Evolutionary conservation across 106 monocot genomes (phyloP), one percentile per base, ranked within the genome.

Genomic region (Dendrobium chrysotoxum): DNA sequence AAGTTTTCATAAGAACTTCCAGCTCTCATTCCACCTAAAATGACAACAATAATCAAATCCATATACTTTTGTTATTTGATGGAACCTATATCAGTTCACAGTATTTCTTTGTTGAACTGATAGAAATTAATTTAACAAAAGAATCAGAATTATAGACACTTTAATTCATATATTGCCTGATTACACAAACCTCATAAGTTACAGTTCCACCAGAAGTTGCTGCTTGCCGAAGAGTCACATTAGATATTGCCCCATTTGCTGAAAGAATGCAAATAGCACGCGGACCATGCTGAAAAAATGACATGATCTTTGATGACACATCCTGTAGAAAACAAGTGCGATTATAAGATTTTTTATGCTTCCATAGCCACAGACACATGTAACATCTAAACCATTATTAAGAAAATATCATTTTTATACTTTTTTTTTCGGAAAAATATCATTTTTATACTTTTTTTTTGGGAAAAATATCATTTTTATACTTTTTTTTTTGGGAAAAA

Each of bases 171-270:
- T 35, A 16, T 53, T 8, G 35, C 8, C 72, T 20, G 7, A 74
- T 21, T 74, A 21, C 20, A 45, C 84, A 74, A 75, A 94, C 94
- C 94, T 95, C 94, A 72, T 95, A 95, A 31, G 94, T 95, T 53
- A 95, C 94, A 10, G 88, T 92, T 82, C 90, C 94, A 78, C 94
- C 90, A 66, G 94, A 95, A 84, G 88, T 92, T 25, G 94, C 88
- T n/a, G 94, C 83, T 75, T 92, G 91, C 28, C 92, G 86, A 82
- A 95, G 88, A 54, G 94, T 95, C 28, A 92, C 94, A 88, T 95
- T 95, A 17, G 92, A 92, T 76, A 95, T 92, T 2, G 90, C 88
- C 74, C 94, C 94, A 82, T 95, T 95, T 39, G 94, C 94, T 18
- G 92, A 92, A 41, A 95, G 81, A 73, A 94, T 85, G 79, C 94